Base-by-base conservation (phyloP, 1,284 basidiomycete genomes). In the Heterobasidion parviporum region DNA sequence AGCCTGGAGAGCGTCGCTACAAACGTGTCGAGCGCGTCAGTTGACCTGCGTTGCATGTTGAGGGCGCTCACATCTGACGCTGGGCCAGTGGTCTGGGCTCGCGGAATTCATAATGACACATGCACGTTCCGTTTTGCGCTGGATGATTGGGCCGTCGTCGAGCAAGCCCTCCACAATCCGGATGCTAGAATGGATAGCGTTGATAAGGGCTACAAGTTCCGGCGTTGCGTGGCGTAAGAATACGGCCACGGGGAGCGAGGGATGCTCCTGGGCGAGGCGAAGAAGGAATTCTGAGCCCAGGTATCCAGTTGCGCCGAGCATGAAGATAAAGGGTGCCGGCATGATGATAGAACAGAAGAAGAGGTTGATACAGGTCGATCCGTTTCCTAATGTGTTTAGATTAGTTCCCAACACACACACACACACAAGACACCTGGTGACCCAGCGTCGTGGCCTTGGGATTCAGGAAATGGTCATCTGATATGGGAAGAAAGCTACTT, bases 1-100 rank as follows among this genome's bases (percentile, higher is more conserved):
- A 76, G 63, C 6, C 73, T 72, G 1, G 63, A 61, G 1, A 77
- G 67, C n/a, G 66, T 73, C 0, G 74, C 75, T 76, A 33, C 15
- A 47, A 35, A 16, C 20, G 34, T 5, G 54, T 18, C 8, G 10
- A 34, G 38, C 44, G 43, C 54, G 38, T 38, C 38, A 8, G 20
- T 15, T 3, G 10, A 16, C 16, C 41, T 8, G 50, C 5, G 35
- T 18, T 36, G 15, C 33, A 41, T 18, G 26, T 15, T 6, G 44
- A 26, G 20, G 15, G 32, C 33, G 61, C 70, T 41, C 53, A 75
- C 73, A 62, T 49, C 66, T 63, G n/a, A 72, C 60, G 51, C 69
- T 70, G 10, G 63, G 63, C 35, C 63, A 61, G 50, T 75, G 71
- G 57, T 76, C 74, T 8, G 72, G 73, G 52, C 69, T 72, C 8